Evolutionary conservation across 768 basidiomycete species (phyloP), one percentile per base, ranked within the genome.

Genomic region (Mrakia blollopis): DNA sequence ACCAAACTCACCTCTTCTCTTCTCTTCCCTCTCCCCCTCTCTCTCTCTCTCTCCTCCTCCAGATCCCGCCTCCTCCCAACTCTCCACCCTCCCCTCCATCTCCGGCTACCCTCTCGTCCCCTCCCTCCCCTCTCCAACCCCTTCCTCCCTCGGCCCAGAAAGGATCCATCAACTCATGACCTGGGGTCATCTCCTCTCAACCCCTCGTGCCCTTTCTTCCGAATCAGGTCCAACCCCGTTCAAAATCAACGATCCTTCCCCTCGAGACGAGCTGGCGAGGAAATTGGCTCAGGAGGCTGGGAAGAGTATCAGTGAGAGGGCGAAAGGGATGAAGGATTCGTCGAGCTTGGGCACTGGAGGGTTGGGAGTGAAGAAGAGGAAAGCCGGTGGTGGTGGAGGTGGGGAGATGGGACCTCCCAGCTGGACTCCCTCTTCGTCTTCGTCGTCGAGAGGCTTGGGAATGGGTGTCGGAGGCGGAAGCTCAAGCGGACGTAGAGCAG

Each of bases 111-210:
- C 90, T 3, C 89, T 97, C 28, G 90, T 99, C 30, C 90, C 93
- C 21, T 88, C 89, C 74, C 84, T 96, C 14, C 96, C 97, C 4
- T 93, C 94, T 0, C 94, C 94, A 1, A 92, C 91, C 10, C 90
- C 94, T 0, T 87, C 89, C 8, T 87, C 92, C 80, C 87, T 98
- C 65, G 92, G 92, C 0, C 89, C 94, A 2, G 85, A 87, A 7
- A 91, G 92, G 0, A 87, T 98, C 72, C 93, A 94, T 81, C 91
- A 98, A 80, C 88, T 99, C 23, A 94, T 98, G 91, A 99, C 97
- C 18, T 95, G 93, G 94, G 97, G 97, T 2, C 94, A 93, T 18
- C 86, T 98, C 32, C 89, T 90, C 79, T 91, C 92, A 23, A 98
- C 97, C 13, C 97, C 97, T 4, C 90, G 96, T 73, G 87, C 97